Percentiles rank a stretch among this genome's conserved stretches.
phyloP scores from a whole-genome alignment of 2,329 filamentous ascomycete genomes.

The Nothophaeocryptopus gaeumannii region DNA sequence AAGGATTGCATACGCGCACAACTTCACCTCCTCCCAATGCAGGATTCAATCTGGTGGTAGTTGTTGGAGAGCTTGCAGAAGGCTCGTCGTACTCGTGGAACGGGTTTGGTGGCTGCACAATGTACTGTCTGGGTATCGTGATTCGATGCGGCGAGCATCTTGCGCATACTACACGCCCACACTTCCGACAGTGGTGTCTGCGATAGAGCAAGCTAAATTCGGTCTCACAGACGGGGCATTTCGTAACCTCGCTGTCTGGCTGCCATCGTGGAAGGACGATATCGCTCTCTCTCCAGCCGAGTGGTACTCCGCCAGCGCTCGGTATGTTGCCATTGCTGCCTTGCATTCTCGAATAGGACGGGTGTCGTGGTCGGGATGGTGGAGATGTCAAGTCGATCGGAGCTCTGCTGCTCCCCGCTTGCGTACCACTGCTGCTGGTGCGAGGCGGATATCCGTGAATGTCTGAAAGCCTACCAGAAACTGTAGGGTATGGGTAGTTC shows the following conservation, averaged over 20 bases:
- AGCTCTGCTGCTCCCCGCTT: conserved; percentile 15
- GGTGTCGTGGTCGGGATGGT: neutral
- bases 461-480: conserved; percentile 5
- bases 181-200: conserved; percentile 95
- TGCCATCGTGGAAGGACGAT: conserved; percentile 76
- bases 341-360: conserved; percentile 8
- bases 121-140: conserved; percentile 89
- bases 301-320: neutral
- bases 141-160: conserved; percentile 91
- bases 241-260: conserved; percentile 75
- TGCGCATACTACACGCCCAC: conserved; percentile 85
- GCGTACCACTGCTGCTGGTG: conserved; percentile 1
- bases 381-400: conserved; percentile 27
- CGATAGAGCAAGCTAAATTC: conserved; percentile 82
- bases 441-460: neutral
- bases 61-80: conserved; percentile 4
- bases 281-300: conserved; percentile 34
- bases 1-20: conserved; percentile 69
- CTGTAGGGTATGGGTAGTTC: conserved; percentile 23
- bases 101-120: conserved; percentile 67
- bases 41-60: conserved; percentile 40
- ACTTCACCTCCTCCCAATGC: conserved; percentile 63
- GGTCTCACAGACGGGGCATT: conserved; percentile 78
- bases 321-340: conserved; percentile 3
- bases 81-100: conserved; percentile 15